phyloP scores from a whole-genome alignment of 495 filamentous ascomycete genomes.

The Aspergillus baeticus region DNA sequence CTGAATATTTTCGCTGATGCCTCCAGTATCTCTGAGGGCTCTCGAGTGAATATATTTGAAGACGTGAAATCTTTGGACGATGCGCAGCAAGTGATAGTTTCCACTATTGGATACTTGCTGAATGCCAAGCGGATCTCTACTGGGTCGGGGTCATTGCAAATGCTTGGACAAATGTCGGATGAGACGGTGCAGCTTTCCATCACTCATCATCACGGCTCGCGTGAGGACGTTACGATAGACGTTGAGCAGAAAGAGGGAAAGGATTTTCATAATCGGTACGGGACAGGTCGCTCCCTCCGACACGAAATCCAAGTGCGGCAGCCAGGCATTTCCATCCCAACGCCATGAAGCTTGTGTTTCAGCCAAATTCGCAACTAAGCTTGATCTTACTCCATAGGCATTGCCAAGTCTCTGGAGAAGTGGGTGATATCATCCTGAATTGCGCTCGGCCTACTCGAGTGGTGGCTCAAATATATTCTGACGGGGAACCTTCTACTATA shows the following conservation, averaged over 20 bases:
- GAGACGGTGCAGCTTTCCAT: slow-evolving; percentile 4
- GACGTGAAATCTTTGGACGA: slow-evolving; percentile 31
- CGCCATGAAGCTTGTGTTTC: neutral
- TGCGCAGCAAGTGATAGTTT: slow-evolving; percentile 32
- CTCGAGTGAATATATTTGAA: slow-evolving; percentile 29
- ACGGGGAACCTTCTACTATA: too few species aligned
- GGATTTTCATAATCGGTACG: neutral
- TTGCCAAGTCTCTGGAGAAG: too few species aligned
- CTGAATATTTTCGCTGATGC: slow-evolving; percentile 27
- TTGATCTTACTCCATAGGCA: too few species aligned
- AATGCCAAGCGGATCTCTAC: slow-evolving; percentile 28
- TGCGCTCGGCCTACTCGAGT: too few species aligned
- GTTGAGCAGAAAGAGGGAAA: neutral
- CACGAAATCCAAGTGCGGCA: neutral
- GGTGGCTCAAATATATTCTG: too few species aligned
- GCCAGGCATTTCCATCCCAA: too few species aligned
- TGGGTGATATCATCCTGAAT: too few species aligned
- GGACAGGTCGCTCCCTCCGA: neutral
- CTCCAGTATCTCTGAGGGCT: slow-evolving; percentile 18
- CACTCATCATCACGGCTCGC: neutral
- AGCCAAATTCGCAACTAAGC: too few species aligned
- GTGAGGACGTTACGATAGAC: neutral
- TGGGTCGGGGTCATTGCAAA: slow-evolving; percentile 25
- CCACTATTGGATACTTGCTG: slow-evolving; percentile 34
- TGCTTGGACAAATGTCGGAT: slow-evolving; percentile 27